A percentile compares a stretch with the other conserved stretches of the same genome.
These are phyloP conservation scores for Microascus cirrosus DNA, from an alignment of 2,329 filamentous ascomycete genomes.

Conservation along the genomic window DNA sequence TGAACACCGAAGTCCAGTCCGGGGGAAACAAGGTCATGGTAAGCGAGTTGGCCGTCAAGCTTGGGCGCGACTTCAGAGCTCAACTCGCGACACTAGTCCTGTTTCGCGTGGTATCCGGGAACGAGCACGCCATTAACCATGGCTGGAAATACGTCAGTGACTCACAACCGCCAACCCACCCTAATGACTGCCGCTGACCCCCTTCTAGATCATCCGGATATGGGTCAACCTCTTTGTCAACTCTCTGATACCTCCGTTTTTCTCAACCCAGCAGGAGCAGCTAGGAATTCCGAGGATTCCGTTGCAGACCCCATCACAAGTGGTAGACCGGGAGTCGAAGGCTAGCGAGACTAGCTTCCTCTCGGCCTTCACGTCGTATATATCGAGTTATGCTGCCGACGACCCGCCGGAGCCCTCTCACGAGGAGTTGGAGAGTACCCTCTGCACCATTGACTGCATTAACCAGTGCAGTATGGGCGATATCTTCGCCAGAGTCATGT, in stretches of 20 bases:
- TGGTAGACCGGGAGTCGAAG: slow-evolving; percentile 78
- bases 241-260: slow-evolving; percentile 77
- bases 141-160: slow-evolving; percentile 70
- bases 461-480: slow-evolving; percentile 77
- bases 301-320: slow-evolving; percentile 79
- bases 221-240: slow-evolving; percentile 96
- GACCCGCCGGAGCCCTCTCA: slow-evolving; percentile 96
- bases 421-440: slow-evolving; percentile 89
- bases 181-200: slow-evolving; percentile 22
- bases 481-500: slow-evolving; percentile 75
- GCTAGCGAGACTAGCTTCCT: slow-evolving; percentile 75
- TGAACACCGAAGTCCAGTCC: slow-evolving; percentile 93
- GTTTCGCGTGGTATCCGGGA: slow-evolving; percentile 81
- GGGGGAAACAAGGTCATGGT: slow-evolving; percentile 95
- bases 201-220: slow-evolving; percentile 66
- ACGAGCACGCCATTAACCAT: slow-evolving; percentile 62
- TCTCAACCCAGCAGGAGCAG: slow-evolving; percentile 33
- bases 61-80: slow-evolving; percentile 86
- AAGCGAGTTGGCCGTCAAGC: slow-evolving; percentile 90
- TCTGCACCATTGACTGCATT: slow-evolving; percentile 90
- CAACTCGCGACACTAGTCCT: slow-evolving; percentile 92
- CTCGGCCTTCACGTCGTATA: slow-evolving; percentile 89
- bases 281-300: slow-evolving; percentile 62
- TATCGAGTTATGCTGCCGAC: slow-evolving; percentile 97
- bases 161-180: background rate